Percentiles rank a stretch among this genome's conserved stretches.
phyloP scores from a whole-genome alignment of 306 rosid species.

The Dryas octopetala region DNA sequence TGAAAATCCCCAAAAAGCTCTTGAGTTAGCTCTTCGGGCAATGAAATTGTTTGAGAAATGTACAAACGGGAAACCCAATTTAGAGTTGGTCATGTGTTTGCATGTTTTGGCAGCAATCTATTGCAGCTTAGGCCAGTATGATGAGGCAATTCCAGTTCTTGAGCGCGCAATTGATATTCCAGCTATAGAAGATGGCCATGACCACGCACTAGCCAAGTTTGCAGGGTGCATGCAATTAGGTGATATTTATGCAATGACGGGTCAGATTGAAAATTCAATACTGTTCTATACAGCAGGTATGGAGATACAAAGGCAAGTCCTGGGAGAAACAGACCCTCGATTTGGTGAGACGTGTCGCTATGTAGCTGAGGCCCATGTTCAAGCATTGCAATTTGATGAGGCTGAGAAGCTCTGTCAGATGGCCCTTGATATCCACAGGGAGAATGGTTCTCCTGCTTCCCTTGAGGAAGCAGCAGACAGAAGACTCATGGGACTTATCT shows the following conservation, averaged over 20 bases:
- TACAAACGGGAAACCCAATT: slow-evolving; percentile 48
- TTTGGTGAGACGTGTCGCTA: slow-evolving; percentile 73
- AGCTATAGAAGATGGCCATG: slow-evolving; percentile 64
- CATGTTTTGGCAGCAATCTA: slow-evolving; percentile 80
- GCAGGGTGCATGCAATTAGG: slow-evolving; percentile 94
- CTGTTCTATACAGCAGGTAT: slow-evolving; percentile 71
- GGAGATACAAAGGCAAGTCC: slow-evolving; percentile 70
- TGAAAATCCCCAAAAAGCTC: slow-evolving; percentile 55
- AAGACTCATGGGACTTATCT: slow-evolving; percentile 82
- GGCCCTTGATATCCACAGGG: slow-evolving; percentile 71
- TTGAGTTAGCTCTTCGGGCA: slow-evolving; percentile 63
- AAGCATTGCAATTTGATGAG: slow-evolving; percentile 81
- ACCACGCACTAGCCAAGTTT: slow-evolving; percentile 76
- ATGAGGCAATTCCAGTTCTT: slow-evolving; percentile 69
- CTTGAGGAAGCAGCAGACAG: slow-evolving; percentile 81
- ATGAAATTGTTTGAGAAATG: slow-evolving; percentile 64
- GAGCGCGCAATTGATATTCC: slow-evolving; percentile 86
- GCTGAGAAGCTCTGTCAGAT: slow-evolving; percentile 72
- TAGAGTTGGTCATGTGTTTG: slow-evolving; percentile 79
- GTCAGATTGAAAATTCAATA: slow-evolving; percentile 75
- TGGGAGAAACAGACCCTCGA: slow-evolving; percentile 72
- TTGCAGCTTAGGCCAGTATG: slow-evolving; percentile 62
- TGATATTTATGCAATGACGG: slow-evolving; percentile 84
- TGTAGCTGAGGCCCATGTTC: slow-evolving; percentile 87
- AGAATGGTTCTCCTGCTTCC: slow-evolving; percentile 54